phyloP scores from a whole-genome alignment of 148 eudicot species.

The Selenicereus undatus region DNA sequence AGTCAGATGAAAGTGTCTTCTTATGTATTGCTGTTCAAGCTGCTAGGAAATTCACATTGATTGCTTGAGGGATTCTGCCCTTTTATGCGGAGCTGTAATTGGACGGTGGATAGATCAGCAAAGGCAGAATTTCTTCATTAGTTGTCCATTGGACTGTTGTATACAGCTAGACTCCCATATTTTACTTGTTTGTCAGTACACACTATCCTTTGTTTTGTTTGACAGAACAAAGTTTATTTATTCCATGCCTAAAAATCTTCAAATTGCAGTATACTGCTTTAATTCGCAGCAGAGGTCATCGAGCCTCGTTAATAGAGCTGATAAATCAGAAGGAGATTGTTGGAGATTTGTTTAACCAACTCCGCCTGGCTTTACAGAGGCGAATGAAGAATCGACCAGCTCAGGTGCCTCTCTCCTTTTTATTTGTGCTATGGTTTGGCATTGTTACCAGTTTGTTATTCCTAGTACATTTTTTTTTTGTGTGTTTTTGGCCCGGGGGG shows the following conservation, averaged over 20 bases:
- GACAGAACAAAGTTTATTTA: conserved; percentile 1
- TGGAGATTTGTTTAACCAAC: conserved; percentile 96
- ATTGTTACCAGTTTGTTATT: neutral
- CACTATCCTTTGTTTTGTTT: neutral
- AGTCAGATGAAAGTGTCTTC: too few species aligned
- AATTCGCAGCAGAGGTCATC: conserved; percentile 58
- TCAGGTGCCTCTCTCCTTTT: conserved; percentile 49
- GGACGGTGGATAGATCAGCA: neutral
- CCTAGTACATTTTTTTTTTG: too few species aligned
- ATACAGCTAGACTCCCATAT: too few species aligned
- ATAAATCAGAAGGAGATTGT: conserved; percentile 91
- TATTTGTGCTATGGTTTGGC: neutral
- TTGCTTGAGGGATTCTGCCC: neutral
- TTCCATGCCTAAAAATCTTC: conserved; percentile 13
- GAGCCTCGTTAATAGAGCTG: conserved; percentile 75
- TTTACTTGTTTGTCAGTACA: neutral
- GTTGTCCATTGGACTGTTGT: neutral
- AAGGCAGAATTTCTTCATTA: neutral
- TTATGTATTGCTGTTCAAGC: neutral
- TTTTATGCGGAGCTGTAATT: neutral
- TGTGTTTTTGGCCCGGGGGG: too few species aligned
- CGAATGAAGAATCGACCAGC: conserved; percentile 83
- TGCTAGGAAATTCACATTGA: neutral
- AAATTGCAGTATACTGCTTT: conserved; percentile 73
- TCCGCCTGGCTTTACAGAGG: conserved; percentile 92